phyloP scores from a whole-genome alignment of 2,329 filamentous ascomycete genomes.

The Paraphaeosphaeria sporulosa region DNA sequence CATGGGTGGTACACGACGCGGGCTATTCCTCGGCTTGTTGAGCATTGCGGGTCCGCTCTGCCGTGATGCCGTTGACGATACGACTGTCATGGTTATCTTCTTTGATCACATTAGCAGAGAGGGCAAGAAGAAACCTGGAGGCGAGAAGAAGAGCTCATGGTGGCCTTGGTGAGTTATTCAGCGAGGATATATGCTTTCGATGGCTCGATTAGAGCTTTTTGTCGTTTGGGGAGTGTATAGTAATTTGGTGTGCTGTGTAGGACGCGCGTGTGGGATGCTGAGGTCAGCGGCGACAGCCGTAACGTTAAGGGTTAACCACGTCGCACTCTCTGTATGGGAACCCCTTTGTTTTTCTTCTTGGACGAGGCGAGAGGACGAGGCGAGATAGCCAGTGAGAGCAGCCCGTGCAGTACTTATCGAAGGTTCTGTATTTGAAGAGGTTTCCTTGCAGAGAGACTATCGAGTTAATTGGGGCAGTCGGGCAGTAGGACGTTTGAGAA shows the following conservation, averaged over 20 bases:
- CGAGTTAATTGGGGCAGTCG: background rate
- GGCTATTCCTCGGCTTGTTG: conserved; percentile 51
- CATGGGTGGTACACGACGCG: conserved; percentile 57
- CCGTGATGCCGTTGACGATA: conserved; percentile 58
- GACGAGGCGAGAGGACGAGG: too few species aligned
- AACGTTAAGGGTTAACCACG: background rate
- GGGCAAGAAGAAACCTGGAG: conserved; percentile 1
- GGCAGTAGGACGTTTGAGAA: background rate
- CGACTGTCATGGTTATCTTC: conserved; percentile 62
- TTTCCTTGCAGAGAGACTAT: background rate
- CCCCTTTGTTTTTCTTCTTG: background rate
- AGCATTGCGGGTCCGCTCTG: conserved; percentile 42
- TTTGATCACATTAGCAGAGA: conserved; percentile 51
- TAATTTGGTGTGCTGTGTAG: background rate
- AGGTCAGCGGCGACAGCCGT: background rate
- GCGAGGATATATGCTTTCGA: background rate
- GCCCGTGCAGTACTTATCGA: background rate
- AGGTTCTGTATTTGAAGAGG: background rate
- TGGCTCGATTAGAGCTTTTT: background rate
- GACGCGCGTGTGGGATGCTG: conserved; percentile 8
- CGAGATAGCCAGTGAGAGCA: background rate
- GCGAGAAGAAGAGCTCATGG: conserved; percentile 23
- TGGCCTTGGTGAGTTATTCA: conserved; percentile 21
- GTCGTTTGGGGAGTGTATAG: background rate
- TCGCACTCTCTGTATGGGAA: background rate